Base-by-base conservation (phyloP, 192 early-diverging fungal species). In the Backusella australiensis region DNA sequence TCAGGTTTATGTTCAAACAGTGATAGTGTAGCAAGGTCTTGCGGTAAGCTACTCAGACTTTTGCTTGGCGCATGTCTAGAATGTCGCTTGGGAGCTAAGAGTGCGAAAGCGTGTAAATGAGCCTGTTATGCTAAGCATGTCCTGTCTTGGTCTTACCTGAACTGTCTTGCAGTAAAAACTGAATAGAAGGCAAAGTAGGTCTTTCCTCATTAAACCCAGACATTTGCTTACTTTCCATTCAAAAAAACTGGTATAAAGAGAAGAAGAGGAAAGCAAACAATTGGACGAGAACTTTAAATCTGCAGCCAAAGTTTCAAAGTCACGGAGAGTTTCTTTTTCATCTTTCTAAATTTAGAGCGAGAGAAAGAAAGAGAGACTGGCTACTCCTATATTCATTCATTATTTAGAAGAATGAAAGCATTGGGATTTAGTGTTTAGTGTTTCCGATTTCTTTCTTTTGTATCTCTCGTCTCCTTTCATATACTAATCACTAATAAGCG, bases 151-250 rank as follows among this genome's bases (percentile, higher is more conserved):
- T 72, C 26, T 26, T 74, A 41, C 34, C 35, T n/a, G 72, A 36
- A 17, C 8, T 56, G 15, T 67, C 65, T 46, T 75, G 65, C 19
- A 75, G 34, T 36, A 75, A n/a, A 34, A 49, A 67, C 29, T 75
- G 59, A 34, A 75, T 75, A 9, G 65, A 75, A 36, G 65, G 65
- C 26, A 67, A 34, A 67, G 15, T 49, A 14, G 42, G 65, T 67
- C 34, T 68, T n/a, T 75, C 38, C 39, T 21, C 36, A 68, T 36
- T n/a, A 68, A 34, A 36, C 2, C 6, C 3, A 34, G 34, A 68
- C 32, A 19, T 35, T 8, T 36, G 15, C 34, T 36, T 34, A n/a
- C 21, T n/a, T 21, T 15, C 6, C n/a, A n/a, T 36, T 36, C 4
- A n/a, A 39, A 39, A 69, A 38, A 41, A 41, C 17, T 69, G 8